Evolutionary conservation across 2,329 filamentous ascomycete genomes (phyloP).

Genomic region (Trichoderma koningii): DNA sequence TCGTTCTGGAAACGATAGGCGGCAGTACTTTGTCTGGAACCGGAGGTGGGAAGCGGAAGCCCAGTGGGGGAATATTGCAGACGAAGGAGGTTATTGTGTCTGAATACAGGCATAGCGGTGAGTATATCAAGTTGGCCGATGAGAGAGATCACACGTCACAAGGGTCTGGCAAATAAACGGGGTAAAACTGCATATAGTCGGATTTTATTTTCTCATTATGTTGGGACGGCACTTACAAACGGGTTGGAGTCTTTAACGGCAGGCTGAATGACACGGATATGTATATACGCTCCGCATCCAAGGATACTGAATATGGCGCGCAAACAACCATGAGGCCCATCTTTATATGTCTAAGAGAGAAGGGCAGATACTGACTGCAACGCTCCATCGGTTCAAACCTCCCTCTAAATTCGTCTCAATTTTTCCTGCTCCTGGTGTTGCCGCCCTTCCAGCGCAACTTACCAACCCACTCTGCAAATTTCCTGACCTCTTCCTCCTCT

Average conservation of each 20-base stretch:
- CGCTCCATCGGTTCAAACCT: neutral
- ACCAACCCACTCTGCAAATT: conserved; percentile 72
- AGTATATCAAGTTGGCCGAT: conserved; percentile 21
- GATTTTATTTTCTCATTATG: neutral
- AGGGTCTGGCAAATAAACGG: neutral
- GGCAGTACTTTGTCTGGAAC: conserved; percentile 12
- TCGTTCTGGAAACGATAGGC: conserved; percentile 20
- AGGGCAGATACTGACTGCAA: neutral
- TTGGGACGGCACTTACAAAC: neutral
- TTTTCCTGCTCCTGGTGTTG: conserved; percentile 16
- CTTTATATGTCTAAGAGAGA: neutral
- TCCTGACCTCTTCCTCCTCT: conserved; percentile 69
- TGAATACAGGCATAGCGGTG: conserved; percentile 19
- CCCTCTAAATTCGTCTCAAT: neutral
- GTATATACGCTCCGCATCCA: too few species aligned
- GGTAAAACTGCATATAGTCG: neutral
- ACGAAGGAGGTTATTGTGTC: conserved; percentile 22
- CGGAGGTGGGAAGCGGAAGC: conserved; percentile 11
- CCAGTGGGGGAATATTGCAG: conserved; percentile 11
- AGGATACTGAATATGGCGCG: neutral
- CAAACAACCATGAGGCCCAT: neutral
- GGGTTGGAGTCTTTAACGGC: neutral
- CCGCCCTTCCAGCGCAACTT: conserved; percentile 71
- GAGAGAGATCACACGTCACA: conserved; percentile 18
- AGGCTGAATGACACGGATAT: neutral